Percentiles rank a stretch among this genome's conserved stretches.
These are phyloP conservation scores for Cucumis variabilis DNA, from an alignment of 331 rosid genomes.

Conservation along the genomic window DNA sequence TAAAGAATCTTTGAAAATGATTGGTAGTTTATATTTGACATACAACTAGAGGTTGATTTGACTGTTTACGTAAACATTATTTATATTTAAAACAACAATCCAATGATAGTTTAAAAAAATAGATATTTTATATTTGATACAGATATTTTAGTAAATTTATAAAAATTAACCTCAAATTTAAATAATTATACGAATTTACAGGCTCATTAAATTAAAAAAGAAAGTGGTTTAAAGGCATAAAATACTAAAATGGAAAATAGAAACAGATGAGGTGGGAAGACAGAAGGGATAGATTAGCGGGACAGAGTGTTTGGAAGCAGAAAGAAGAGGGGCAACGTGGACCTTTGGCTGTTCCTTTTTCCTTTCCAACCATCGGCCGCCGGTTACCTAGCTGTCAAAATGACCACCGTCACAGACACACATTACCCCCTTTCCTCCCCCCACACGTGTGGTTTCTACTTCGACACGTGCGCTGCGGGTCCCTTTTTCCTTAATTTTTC, in stretches of 20 bases:
- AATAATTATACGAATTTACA: no score
- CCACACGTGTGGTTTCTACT: slow-evolving; percentile 21
- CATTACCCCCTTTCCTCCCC: neutral
- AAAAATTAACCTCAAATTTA: no score
- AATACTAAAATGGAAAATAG: neutral
- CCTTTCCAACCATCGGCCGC: neutral
- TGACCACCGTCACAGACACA: slow-evolving; percentile 17
- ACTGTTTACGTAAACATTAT: no score
- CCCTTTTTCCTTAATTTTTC: neutral
- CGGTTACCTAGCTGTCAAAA: slow-evolving; percentile 38
- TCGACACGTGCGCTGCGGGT: slow-evolving; percentile 10
- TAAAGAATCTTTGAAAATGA: no score
- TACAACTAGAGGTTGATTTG: no score
- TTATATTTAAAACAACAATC: no score
- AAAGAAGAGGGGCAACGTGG: slow-evolving; percentile 17
- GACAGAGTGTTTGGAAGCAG: slow-evolving; percentile 32
- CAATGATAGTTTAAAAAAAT: no score
- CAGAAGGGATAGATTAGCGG: slow-evolving; percentile 19
- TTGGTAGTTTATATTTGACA: no score
- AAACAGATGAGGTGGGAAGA: slow-evolving; percentile 5
- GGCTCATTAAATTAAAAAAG: no score
- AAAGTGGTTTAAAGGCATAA: no score
- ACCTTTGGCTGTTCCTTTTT: neutral
- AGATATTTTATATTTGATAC: no score
- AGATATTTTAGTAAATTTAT: no score